Evolutionary conservation across 805 yeast species (phyloP).

Genomic region (Candida schatavii): DNA sequence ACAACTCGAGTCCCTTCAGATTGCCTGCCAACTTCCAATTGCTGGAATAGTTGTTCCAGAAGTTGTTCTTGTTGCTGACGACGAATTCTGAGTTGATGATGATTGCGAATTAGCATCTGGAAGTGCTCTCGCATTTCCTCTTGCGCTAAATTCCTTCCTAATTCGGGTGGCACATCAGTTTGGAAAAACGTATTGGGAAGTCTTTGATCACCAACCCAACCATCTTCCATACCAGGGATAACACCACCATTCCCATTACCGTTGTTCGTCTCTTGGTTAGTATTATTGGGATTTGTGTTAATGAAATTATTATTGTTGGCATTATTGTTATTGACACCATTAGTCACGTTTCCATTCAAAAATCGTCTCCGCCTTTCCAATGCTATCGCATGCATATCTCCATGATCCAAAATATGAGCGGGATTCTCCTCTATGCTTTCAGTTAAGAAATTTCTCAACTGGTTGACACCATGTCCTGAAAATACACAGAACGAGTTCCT

Average conservation of each 20-base stretch:
- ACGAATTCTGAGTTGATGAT: constrained; percentile 21
- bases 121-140: constrained; percentile 35
- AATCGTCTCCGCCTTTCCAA: constrained; percentile 25
- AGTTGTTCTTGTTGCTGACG: constrained; percentile 7
- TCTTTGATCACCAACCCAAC: constrained; percentile 22
- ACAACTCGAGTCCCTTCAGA: constrained; percentile 9
- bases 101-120: constrained; percentile 24
- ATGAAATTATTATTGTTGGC: constrained; percentile 2
- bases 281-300: constrained; percentile 2
- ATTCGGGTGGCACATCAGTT: constrained; percentile 15
- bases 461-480: constrained; percentile 83
- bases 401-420: constrained; percentile 30
- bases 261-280: constrained; percentile 1
- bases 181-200: constrained; percentile 15
- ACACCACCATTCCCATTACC: constrained; percentile 1
- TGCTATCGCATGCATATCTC: constrained; percentile 22
- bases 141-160: constrained; percentile 28
- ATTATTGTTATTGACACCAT: constrained; percentile 16
- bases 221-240: constrained; percentile 6
- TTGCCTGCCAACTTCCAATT: constrained; percentile 5
- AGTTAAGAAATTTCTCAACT: constrained; percentile 68
- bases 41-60: constrained; percentile 2
- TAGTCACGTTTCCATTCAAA: constrained; percentile 16
- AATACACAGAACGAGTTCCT: constrained; percentile 87
- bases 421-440: constrained; percentile 34